These are phyloP conservation scores for Amaranthus palmeri DNA, from an alignment of 148 eudicot genomes.

Conservation along the genomic window DNA sequence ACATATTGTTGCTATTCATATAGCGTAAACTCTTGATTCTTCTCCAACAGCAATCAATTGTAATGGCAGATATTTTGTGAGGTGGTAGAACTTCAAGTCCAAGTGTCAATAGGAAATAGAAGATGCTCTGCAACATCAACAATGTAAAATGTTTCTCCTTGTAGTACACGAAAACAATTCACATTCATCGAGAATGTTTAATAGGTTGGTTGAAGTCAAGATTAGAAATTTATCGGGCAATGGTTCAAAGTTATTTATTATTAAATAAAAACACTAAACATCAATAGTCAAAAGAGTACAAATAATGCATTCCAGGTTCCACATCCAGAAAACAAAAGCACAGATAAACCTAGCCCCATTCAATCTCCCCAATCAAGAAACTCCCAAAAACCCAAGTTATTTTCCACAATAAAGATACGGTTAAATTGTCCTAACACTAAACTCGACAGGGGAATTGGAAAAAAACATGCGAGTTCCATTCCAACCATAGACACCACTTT, in stretches of 20 bases:
- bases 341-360: too few species aligned
- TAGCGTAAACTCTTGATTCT: conserved; percentile 26
- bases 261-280: neutral
- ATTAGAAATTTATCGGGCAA: neutral
- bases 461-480: too few species aligned
- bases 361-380: too few species aligned
- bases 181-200: neutral
- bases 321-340: neutral
- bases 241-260: neutral
- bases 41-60: conserved; percentile 36
- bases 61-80: conserved; percentile 32
- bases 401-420: too few species aligned
- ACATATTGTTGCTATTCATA: conserved; percentile 29
- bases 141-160: neutral
- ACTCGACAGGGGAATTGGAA: too few species aligned
- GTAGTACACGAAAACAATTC: neutral
- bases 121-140: conserved; percentile 48
- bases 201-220: neutral
- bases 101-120: conserved; percentile 70
- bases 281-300: too few species aligned
- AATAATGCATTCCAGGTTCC: too few species aligned
- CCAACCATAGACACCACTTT: too few species aligned
- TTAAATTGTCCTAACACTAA: too few species aligned
- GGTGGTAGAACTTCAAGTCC: conserved; percentile 69
- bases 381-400: too few species aligned